Evolutionary conservation across 169 alveolate genomes (phyloP).

Genomic region (Babesia bigemina): DNA sequence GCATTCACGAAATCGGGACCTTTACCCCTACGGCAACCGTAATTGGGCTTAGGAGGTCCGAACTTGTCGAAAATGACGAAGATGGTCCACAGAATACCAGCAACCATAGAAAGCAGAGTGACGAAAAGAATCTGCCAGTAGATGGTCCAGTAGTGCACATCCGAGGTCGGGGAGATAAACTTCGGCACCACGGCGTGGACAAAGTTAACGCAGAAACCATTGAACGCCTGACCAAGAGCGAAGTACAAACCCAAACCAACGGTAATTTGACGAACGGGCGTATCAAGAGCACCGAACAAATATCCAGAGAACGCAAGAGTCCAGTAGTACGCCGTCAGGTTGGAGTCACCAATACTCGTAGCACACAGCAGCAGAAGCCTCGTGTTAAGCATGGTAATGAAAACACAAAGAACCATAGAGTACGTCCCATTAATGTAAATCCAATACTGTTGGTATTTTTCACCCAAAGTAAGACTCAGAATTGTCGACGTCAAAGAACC

Average conservation of each 20-base stretch:
- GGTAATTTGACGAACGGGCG: not conserved
- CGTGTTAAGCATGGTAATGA: not conserved
- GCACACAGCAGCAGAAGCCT: conserved; percentile 12
- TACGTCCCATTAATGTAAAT: conserved; percentile 20
- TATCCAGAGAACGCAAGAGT: conserved; percentile 23
- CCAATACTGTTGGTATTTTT: not conserved
- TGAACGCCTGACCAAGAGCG: not conserved
- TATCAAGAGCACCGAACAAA: conserved; percentile 20
- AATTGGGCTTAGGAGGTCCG: conserved; percentile 15
- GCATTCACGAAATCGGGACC: not conserved
- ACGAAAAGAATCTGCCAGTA: conserved; percentile 14
- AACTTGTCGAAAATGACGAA: conserved; percentile 31
- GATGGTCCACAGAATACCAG: conserved; percentile 28
- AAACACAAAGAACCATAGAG: conserved; percentile 3
- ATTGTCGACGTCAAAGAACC: not conserved
- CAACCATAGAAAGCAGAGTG: not conserved
- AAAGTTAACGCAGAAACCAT: conserved; percentile 5
- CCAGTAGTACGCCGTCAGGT: conserved; percentile 31
- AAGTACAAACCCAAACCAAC: not conserved
- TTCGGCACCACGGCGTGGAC: not conserved
- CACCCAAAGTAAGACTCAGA: not conserved
- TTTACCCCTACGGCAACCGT: not conserved
- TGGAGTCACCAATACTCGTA: conserved; percentile 32
- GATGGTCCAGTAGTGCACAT: conserved; percentile 19
- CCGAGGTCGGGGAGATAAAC: not conserved